phyloP scores from a whole-genome alignment of 148 eudicot species.

The Cornus suecica region DNA sequence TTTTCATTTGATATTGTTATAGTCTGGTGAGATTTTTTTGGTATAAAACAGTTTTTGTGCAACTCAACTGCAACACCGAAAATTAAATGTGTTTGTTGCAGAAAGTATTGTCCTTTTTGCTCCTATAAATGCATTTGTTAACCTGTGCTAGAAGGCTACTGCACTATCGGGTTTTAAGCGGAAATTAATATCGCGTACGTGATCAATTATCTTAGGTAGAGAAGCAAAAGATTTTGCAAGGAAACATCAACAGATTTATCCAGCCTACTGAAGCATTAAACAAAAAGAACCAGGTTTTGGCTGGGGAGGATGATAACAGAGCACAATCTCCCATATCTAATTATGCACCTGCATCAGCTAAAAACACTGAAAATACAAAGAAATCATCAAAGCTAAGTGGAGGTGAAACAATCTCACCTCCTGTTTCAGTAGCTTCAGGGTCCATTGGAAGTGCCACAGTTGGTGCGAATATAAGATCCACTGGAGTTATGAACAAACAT shows the following conservation, averaged over 20 bases:
- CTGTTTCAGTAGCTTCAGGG: slow-evolving; percentile 25
- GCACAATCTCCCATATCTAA: slow-evolving; percentile 23
- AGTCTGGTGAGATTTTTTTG: background rate
- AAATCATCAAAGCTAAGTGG: slow-evolving; percentile 19
- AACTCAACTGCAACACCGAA: background rate
- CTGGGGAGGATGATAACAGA: slow-evolving; percentile 25
- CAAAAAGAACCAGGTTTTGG: slow-evolving; percentile 26
- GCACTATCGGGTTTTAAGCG: background rate
- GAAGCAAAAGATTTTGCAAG: slow-evolving; percentile 78
- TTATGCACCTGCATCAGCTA: slow-evolving; percentile 23
- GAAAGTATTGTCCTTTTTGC: background rate
- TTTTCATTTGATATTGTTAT: background rate
- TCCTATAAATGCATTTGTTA: background rate
- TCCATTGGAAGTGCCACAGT: slow-evolving; percentile 28
- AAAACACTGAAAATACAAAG: slow-evolving; percentile 23
- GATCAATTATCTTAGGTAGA: slow-evolving; percentile 56
- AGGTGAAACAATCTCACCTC: slow-evolving; percentile 14
- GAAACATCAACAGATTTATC: slow-evolving; percentile 40
- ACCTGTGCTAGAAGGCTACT: background rate
- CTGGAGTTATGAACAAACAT: slow-evolving; percentile 51
- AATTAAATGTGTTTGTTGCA: background rate
- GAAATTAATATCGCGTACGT: background rate
- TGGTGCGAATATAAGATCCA: slow-evolving; percentile 27
- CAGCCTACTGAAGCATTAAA: slow-evolving; percentile 20
- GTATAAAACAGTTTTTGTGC: background rate